A percentile compares a stretch with the other conserved stretches of the same genome.
These are phyloP conservation scores for Fraxinus americana DNA, from an alignment of 257 asterid species.

Conservation along the genomic window DNA sequence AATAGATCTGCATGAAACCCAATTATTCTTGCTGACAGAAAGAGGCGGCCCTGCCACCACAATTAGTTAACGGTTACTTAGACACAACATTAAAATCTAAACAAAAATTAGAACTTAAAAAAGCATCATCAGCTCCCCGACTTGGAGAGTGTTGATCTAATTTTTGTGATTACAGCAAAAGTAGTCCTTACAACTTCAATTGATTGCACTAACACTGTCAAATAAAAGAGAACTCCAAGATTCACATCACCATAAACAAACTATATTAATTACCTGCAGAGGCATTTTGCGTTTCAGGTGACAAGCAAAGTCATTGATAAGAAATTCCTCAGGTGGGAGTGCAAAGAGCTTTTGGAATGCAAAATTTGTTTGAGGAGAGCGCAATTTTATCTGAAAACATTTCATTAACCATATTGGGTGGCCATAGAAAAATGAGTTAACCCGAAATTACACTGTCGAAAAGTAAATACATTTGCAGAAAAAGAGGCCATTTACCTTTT, in stretches of 20 bases:
- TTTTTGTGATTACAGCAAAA: background rate
- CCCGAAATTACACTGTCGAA: background rate
- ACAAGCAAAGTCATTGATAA: constrained; percentile 92
- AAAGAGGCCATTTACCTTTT: constrained; percentile 62
- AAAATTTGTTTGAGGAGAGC: constrained; percentile 97
- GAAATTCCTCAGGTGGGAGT: constrained; percentile 97
- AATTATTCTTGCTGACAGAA: constrained; percentile 95
- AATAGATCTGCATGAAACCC: constrained; percentile 97
- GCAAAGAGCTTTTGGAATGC: constrained; percentile 93
- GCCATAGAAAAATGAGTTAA: constrained; percentile 15
- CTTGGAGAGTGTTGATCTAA: background rate
- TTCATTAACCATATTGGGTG: constrained; percentile 23
- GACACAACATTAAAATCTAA: constrained; percentile 13
- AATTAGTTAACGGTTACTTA: constrained; percentile 21
- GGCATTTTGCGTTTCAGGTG: constrained; percentile 97
- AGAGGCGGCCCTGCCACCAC: constrained; percentile 86
- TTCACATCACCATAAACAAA: constrained; percentile 15
- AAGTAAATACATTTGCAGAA: constrained; percentile 23
- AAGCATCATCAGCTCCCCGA: constrained; percentile 18
- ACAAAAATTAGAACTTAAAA: constrained; percentile 23
- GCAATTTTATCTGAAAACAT: constrained; percentile 68
- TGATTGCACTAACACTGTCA: background rate
- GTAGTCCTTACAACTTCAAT: background rate
- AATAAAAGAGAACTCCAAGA: background rate
- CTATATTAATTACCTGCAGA: constrained; percentile 66